Percentiles rank a stretch among this genome's conserved stretches.
phyloP scores from a whole-genome alignment of 139 green algal genomes.

The Ettlia oleoabundans region DNA sequence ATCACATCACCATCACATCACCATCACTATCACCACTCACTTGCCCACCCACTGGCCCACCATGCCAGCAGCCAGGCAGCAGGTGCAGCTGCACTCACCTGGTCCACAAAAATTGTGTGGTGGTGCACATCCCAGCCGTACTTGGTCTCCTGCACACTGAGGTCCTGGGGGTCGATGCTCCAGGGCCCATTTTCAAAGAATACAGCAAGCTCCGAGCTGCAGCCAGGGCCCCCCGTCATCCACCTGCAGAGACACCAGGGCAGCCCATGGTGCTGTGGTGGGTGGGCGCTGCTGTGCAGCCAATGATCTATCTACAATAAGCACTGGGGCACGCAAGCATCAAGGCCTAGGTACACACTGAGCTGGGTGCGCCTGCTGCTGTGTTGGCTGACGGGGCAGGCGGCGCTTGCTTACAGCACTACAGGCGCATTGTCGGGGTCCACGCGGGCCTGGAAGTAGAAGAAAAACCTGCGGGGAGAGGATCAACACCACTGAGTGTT shows the following conservation, averaged over 20 bases:
- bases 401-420: no score
- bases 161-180: conserved; percentile 67
- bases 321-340: no score
- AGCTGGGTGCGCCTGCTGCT: no score
- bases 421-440: conserved; percentile 55
- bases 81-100: conserved; percentile 26
- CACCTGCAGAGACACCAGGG: not conserved
- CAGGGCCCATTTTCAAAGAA: conserved; percentile 86
- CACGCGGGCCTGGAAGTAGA: conserved; percentile 77
- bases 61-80: no score
- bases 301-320: no score
- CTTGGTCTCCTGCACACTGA: conserved; percentile 68
- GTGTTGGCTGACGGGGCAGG: no score
- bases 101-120: conserved; percentile 76
- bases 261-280: not conserved
- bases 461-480: conserved; percentile 85
- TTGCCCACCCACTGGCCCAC: no score
- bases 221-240: conserved; percentile 91
- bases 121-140: conserved; percentile 74
- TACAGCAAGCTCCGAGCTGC: conserved; percentile 90
- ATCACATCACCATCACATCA: no score
- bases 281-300: not conserved
- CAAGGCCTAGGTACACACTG: no score
- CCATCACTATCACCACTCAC: no score
- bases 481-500: no score